Conservation (phyloP, 2,329 filamentous ascomycete species). For the Colletotrichum falcatum region DNA sequence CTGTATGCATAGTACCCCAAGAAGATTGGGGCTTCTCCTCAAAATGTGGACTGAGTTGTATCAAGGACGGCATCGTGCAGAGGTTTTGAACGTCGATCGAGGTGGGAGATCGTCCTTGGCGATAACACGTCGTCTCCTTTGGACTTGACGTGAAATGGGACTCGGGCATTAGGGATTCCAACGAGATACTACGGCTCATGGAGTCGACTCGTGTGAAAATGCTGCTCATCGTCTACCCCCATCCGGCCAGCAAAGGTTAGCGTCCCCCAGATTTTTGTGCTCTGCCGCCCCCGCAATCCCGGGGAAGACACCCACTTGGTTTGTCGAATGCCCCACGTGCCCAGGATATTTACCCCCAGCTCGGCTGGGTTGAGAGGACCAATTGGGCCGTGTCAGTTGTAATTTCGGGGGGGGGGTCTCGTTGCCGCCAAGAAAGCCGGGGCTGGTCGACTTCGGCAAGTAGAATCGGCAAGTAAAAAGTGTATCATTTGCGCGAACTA, state of each 20-base stretch:
- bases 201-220: neutral
- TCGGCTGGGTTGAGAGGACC: neutral
- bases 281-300: slow-evolving; percentile 32
- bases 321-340: slow-evolving; percentile 25
- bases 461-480: slow-evolving; percentile 31
- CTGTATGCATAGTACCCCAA: neutral
- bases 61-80: slow-evolving; percentile 12
- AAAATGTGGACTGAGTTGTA: slow-evolving; percentile 35
- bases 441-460: slow-evolving; percentile 33
- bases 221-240: too few relatives aligned
- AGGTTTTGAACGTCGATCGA: neutral
- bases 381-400: slow-evolving; percentile 21
- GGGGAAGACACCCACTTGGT: slow-evolving; percentile 29
- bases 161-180: neutral
- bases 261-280: slow-evolving; percentile 31
- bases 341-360: slow-evolving; percentile 14
- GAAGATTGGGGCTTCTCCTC: slow-evolving; percentile 28
- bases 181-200: too few relatives aligned
- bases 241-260: neutral
- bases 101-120: slow-evolving; percentile 24
- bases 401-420: slow-evolving; percentile 13
- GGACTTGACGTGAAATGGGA: too few relatives aligned
- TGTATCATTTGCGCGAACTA: slow-evolving; percentile 3
- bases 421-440: slow-evolving; percentile 23
- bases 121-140: too few relatives aligned